Conservation (phyloP, 441 rosid species). For the Corymbia citriodora region DNA sequence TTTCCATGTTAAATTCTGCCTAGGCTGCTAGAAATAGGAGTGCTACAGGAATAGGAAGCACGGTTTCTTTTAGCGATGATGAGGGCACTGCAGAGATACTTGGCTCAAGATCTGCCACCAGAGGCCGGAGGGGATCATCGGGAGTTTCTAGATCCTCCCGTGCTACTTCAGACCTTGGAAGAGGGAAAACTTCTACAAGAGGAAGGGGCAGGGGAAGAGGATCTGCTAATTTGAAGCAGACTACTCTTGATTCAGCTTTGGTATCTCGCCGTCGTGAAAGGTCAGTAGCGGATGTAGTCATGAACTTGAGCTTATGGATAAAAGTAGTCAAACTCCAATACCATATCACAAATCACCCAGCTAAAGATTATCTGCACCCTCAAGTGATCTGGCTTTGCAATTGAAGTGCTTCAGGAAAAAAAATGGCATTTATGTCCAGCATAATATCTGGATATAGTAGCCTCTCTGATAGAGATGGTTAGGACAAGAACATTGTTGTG, state of each 20-base stretch:
- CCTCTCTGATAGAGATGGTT: neutral
- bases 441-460: neutral
- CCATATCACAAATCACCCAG: neutral
- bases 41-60: slow-evolving; percentile 43
- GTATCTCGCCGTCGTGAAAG: slow-evolving; percentile 79
- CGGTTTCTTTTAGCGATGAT: slow-evolving; percentile 85
- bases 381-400: neutral
- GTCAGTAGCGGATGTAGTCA: slow-evolving; percentile 21
- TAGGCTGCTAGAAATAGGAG: slow-evolving; percentile 52
- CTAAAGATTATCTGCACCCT: neutral
- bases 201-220: slow-evolving; percentile 79
- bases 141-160: slow-evolving; percentile 39
- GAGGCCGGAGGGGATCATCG: slow-evolving; percentile 57
- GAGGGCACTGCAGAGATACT: slow-evolving; percentile 61
- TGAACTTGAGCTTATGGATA: neutral
- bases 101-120: slow-evolving; percentile 37
- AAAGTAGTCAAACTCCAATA: neutral
- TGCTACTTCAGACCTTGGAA: slow-evolving; percentile 33
- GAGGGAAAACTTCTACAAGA: slow-evolving; percentile 64
- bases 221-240: slow-evolving; percentile 66
- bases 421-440: neutral
- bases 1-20: slow-evolving; percentile 14
- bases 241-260: slow-evolving; percentile 72
- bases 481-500: too few species aligned
- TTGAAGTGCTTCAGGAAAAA: neutral